Evolutionary conservation across 2,329 filamentous ascomycete genomes (phyloP).

Genomic region (Cytospora paraplurivora): DNA sequence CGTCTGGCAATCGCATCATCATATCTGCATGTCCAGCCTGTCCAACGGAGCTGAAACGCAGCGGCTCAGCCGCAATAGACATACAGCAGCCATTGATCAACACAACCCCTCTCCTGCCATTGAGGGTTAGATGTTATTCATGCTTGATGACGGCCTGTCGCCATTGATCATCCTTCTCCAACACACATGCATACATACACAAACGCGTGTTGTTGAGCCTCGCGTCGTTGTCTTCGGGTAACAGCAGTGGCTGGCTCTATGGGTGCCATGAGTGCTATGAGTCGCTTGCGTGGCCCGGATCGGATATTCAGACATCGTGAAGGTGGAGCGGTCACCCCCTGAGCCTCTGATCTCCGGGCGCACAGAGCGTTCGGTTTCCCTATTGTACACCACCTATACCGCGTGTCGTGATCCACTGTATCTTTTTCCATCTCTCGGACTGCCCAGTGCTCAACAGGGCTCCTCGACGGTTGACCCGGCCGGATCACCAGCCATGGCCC

Average conservation of each 20-base stretch:
- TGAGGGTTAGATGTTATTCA: too few species aligned
- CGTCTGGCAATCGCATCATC: neutral
- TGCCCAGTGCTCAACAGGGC: too few species aligned
- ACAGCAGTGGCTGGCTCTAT: neutral
- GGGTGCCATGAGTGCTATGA: too few species aligned
- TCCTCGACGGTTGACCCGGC: conserved; percentile 11
- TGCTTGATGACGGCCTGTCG: neutral
- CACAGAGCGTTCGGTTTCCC: conserved; percentile 17
- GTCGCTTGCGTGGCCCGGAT: conserved; percentile 24
- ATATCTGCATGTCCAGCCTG: too few species aligned
- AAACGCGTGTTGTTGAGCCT: neutral
- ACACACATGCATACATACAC: neutral
- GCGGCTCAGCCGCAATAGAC: conserved; percentile 14
- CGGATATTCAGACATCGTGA: conserved; percentile 23
- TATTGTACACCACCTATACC: too few species aligned
- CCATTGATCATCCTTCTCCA: neutral
- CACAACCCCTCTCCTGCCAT: neutral
- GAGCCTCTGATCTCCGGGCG: conserved; percentile 17
- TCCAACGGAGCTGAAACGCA: neutral
- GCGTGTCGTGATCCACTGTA: conserved; percentile 9
- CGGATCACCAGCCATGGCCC: conserved; percentile 14
- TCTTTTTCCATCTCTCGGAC: conserved; percentile 20
- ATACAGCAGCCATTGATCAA: too few species aligned
- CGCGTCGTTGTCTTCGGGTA: neutral
- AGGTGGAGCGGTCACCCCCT: conserved; percentile 23